phyloP scores from a whole-genome alignment of 2,329 filamentous ascomycete species.

The Davidsoniella neocaledoniae region DNA sequence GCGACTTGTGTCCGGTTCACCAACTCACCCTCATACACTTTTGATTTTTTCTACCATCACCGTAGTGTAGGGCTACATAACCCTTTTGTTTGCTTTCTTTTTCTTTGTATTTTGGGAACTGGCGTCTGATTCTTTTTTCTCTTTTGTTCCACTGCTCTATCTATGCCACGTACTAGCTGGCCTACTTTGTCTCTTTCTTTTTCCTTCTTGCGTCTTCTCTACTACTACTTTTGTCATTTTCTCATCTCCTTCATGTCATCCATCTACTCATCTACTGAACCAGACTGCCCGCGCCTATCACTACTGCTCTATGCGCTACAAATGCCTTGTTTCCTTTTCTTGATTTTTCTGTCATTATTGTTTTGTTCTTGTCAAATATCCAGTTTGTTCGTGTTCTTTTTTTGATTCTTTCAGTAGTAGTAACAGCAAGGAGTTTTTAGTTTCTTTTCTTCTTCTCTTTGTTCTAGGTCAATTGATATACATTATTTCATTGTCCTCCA shows the following conservation, averaged over 20 bases:
- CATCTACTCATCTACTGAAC: conserved; percentile 5
- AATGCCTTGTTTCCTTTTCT: background rate
- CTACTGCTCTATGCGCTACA: background rate
- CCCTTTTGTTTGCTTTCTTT: background rate
- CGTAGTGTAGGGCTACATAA: background rate
- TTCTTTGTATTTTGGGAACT: background rate
- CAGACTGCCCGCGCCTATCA: conserved; percentile 4
- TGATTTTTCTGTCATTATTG: background rate
- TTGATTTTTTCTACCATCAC: too few relatives aligned
- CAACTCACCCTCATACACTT: too few relatives aligned
- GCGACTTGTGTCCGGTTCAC: too few relatives aligned
- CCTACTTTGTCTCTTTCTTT: background rate
- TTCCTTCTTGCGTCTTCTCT: background rate
- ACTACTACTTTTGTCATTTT: background rate
- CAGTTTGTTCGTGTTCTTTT: too few relatives aligned
- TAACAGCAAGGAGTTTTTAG: too few relatives aligned
- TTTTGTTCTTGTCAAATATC: background rate
- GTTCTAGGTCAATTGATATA: background rate
- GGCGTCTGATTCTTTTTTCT: background rate
- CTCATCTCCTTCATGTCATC: background rate
- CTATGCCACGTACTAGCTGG: background rate
- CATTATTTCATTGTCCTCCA: background rate
- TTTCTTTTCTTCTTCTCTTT: background rate
- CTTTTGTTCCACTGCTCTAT: background rate
- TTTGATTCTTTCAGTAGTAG: too few relatives aligned